Evolutionary conservation across 1,284 basidiomycete species (phyloP).

Genomic region (Puccinia polysora): DNA sequence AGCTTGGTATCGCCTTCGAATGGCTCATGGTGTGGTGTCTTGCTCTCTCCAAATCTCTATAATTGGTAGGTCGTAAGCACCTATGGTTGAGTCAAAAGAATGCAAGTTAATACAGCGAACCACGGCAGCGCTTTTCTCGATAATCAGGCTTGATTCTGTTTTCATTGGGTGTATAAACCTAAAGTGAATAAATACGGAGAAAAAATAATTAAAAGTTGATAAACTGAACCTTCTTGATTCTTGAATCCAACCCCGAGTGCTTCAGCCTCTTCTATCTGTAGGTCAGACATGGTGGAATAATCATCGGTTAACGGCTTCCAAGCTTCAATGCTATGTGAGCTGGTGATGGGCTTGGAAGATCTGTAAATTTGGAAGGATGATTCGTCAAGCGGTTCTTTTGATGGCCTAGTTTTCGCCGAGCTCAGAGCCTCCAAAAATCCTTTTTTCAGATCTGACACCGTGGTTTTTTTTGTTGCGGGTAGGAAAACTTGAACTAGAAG

Average conservation of each 20-base stretch:
- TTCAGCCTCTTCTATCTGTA: conserved; percentile 13
- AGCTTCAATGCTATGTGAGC: no score
- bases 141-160: no score
- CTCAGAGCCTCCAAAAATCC: not conserved
- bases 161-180: not conserved
- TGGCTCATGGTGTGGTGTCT: no score
- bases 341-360: no score
- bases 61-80: not conserved
- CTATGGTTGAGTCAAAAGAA: not conserved
- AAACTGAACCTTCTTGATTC: not conserved
- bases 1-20: no score
- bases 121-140: no score
- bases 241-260: conserved; percentile 22
- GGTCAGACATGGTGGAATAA: not conserved
- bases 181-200: not conserved
- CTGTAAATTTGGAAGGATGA: not conserved
- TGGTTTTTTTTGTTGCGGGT: conserved; percentile 9
- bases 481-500: conserved; percentile 6
- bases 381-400: not conserved
- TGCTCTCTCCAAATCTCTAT: conserved; percentile 7
- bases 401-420: not conserved
- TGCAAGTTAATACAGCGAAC: not conserved
- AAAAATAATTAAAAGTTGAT: not conserved
- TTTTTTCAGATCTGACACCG: not conserved
- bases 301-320: conserved; percentile 5